Base-by-base conservation (phyloP, 495 filamentous ascomycete genomes). In the Amniculicola lignicola region DNA sequence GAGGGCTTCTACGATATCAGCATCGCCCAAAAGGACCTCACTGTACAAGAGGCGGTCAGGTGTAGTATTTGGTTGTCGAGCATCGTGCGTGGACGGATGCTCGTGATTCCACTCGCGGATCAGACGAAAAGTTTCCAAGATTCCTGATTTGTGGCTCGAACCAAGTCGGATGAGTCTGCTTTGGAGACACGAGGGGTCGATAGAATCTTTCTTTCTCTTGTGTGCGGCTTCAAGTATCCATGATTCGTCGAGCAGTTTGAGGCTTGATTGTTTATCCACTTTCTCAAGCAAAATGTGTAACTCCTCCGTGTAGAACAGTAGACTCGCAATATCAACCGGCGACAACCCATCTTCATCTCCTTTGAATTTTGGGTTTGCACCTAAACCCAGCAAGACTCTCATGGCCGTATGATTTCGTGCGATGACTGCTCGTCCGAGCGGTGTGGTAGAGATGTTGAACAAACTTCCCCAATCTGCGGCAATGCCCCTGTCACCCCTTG, bases 171-270 rank as follows among this genome's bases (percentile, higher is more conserved):
- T 36, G 15, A 51, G 21, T 3, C 48, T 15, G 23, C 48, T 51
- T n/a, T 51, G 48, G 15, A 51, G 27, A 16, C 28, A 18, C 3
- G 37, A 31, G 10, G 46, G 46, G 23, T 50, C 46, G 21, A 35
- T 19, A 5, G 9, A 11, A 37, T 27, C 37, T 14, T 36, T 31
- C n/a, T 36, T 36, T 31, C 37, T 50, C 28, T 19, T 22, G 37
- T 50, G 46, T 18, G 46, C 27, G 2, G 37, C 28, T 9, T 50
- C 15, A 6, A 50, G 46, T 31, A 50, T 50, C 7, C 28, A 2
- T 19, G 29, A 2, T n/a, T 50, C 46, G 33, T 50, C 46, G 19
- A 50, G 16, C 14, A 50, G 46, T 24, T 50, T 50, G 3, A 50
- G 16, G 12, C 22, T 50, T 4, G 19, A 15, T 44, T 15, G n/a